A percentile compares a stretch with the other conserved stretches of the same genome.
Conservation (phyloP, 179 eudicot species). For the Spergularia azorica region DNA sequence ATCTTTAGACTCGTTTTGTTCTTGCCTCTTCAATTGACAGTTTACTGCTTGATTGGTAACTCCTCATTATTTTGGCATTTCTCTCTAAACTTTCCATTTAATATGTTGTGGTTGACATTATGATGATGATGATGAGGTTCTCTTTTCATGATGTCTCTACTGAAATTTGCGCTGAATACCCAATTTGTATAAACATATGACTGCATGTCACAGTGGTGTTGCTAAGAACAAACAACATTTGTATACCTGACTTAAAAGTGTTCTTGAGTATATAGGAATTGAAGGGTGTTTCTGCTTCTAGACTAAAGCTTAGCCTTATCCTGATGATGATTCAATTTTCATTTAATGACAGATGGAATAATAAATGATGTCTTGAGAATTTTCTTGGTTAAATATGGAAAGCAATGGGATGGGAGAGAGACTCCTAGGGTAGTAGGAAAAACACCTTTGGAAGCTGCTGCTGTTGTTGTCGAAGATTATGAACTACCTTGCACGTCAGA, state of each 20-base stretch:
- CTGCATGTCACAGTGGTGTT: neutral
- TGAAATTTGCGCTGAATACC: neutral
- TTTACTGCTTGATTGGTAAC: neutral
- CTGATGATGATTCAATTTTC: slow-evolving; percentile 22
- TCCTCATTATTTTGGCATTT: neutral
- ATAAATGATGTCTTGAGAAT: slow-evolving; percentile 57
- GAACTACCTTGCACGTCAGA: slow-evolving; percentile 63
- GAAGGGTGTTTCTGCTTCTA: slow-evolving; percentile 11
- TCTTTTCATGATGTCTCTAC: neutral
- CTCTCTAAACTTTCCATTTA: neutral
- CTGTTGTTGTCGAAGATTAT: slow-evolving; percentile 76
- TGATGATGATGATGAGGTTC: neutral
- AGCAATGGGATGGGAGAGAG: slow-evolving; percentile 86
- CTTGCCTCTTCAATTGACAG: neutral
- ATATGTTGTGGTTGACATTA: neutral
- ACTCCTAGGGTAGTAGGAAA: slow-evolving; percentile 61
- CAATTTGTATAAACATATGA: neutral
- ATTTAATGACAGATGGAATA: slow-evolving; percentile 68
- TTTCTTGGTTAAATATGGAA: slow-evolving; percentile 70
- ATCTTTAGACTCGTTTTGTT: neutral
- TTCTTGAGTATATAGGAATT: slow-evolving; percentile 7
- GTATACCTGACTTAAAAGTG: neutral
- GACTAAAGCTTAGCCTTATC: neutral
- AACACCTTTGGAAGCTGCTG: slow-evolving; percentile 78
- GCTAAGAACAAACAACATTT: neutral